phyloP scores from a whole-genome alignment of 352 stramenopile genomes.

The Blastocystis sp. region DNA sequence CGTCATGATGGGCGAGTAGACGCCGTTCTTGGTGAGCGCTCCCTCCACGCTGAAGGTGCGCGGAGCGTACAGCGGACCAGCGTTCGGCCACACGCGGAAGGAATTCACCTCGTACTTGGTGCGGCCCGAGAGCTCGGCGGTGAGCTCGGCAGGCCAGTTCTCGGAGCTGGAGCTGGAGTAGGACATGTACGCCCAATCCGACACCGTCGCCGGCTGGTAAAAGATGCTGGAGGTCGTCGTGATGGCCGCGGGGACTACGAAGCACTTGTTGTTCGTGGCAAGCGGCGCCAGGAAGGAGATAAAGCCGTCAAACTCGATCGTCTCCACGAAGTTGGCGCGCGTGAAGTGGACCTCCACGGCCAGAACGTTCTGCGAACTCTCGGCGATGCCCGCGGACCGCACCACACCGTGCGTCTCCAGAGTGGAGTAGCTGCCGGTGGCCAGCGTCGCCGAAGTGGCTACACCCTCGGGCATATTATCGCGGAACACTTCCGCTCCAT shows the following conservation, averaged over 20 bases:
- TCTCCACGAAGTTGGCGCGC: background rate
- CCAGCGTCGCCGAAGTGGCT: background rate
- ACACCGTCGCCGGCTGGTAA: background rate
- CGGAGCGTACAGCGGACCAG: background rate
- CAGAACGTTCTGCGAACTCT: background rate
- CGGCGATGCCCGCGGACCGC: background rate
- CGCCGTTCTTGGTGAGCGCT: background rate
- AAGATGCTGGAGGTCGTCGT: background rate
- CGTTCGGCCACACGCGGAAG: background rate
- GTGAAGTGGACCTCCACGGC: background rate
- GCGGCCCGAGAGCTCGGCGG: background rate
- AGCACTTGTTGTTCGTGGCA: background rate
- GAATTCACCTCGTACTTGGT: background rate
- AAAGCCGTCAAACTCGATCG: background rate
- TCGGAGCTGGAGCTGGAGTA: background rate
- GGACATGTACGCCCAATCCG: background rate
- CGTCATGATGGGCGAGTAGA: background rate
- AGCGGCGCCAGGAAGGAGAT: background rate
- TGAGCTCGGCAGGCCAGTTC: background rate
- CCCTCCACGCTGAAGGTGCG: background rate
- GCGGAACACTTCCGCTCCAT: slow-evolving; percentile 22
- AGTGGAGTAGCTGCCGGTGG: background rate
- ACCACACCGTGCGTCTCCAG: background rate
- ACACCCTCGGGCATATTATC: slow-evolving; percentile 41
- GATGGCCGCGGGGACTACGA: background rate